Conservation (phyloP, 495 filamentous ascomycete species). For the Astrocystis sublimbata region DNA sequence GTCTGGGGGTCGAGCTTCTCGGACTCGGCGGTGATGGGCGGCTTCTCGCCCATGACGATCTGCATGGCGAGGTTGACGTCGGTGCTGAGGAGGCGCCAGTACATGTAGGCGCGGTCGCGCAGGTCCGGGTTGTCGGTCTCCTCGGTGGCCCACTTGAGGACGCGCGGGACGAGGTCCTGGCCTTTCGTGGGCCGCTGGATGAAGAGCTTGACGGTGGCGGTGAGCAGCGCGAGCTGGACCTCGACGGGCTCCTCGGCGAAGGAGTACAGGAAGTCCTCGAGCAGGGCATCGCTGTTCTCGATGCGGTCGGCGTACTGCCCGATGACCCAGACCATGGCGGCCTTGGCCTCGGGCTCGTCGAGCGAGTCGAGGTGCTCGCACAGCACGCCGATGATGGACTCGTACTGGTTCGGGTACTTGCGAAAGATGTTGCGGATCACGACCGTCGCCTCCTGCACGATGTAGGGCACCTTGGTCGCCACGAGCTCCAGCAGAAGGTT, state of each 20-base stretch:
- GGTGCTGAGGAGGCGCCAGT: constrained; percentile 95
- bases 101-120: constrained; percentile 96
- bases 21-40: constrained; percentile 92
- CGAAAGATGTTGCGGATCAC: constrained; percentile 99
- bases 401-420: constrained; percentile 98
- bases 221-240: constrained; percentile 91
- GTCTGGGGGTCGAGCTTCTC: constrained; percentile 91
- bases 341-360: constrained; percentile 98
- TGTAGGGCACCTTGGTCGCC: constrained; percentile 98
- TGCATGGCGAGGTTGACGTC: constrained; percentile 83
- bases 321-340: constrained; percentile 99
- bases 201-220: constrained; percentile 96
- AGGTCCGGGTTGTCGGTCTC: constrained; percentile 98
- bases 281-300: constrained; percentile 88
- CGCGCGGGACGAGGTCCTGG: constrained; percentile 89
- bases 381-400: constrained; percentile 91
- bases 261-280: constrained; percentile 92
- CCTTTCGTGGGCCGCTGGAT: constrained; percentile 96
- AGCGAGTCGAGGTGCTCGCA: constrained; percentile 96
- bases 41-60: constrained; percentile 96
- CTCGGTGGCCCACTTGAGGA: constrained; percentile 97
- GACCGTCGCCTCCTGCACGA: constrained; percentile 99
- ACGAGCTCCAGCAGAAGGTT: constrained; percentile 91
- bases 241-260: constrained; percentile 94
- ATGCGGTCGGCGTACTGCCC: constrained; percentile 97